A percentile compares a stretch with the other conserved stretches of the same genome.
These are phyloP conservation scores for Mycena sp. DNA, from an alignment of 1,284 basidiomycete species.

Conservation along the genomic window DNA sequence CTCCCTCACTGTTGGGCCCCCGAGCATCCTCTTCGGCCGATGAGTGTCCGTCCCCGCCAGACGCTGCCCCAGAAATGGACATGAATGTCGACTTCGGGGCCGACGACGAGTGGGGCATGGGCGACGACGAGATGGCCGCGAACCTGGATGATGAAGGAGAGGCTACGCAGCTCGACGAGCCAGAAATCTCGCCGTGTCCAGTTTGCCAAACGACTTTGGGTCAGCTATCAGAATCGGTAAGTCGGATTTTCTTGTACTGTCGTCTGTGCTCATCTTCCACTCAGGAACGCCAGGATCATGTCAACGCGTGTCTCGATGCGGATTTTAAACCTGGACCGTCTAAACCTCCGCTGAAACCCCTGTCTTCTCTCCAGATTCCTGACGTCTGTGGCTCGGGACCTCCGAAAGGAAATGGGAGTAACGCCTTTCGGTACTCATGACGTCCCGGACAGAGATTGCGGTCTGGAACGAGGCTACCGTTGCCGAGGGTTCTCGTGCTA, in stretches of 20 bases:
- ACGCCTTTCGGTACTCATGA: conserved; percentile 88
- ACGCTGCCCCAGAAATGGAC: conserved; percentile 20
- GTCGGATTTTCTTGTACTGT: conserved; percentile 19
- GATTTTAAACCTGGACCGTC: conserved; percentile 20
- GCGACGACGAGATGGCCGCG: conserved; percentile 65
- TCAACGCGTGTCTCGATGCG: conserved; percentile 60
- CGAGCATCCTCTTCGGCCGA: not conserved
- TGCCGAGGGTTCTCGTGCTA: conserved; percentile 58
- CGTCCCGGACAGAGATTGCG: conserved; percentile 79
- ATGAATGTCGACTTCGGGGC: conserved; percentile 24
- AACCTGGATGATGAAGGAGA: conserved; percentile 41
- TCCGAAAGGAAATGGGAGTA: conserved; percentile 24
- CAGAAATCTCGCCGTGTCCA: conserved; percentile 12
- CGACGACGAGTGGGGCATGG: conserved; percentile 59
- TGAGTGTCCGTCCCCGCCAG: conserved; percentile 32
- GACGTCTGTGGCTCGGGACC: conserved; percentile 9
- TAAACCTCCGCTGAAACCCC: conserved; percentile 25
- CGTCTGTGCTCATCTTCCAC: not conserved
- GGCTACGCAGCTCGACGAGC: conserved; percentile 18
- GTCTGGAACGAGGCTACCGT: conserved; percentile 84
- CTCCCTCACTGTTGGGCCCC: conserved; percentile 3
- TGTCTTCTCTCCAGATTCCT: conserved; percentile 35
- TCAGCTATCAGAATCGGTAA: conserved; percentile 32
- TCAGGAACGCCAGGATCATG: conserved; percentile 58
- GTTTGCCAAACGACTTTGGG: conserved; percentile 19